phyloP scores from a whole-genome alignment of 2,329 filamentous ascomycete genomes.

The Didymosphaeria variabile region DNA sequence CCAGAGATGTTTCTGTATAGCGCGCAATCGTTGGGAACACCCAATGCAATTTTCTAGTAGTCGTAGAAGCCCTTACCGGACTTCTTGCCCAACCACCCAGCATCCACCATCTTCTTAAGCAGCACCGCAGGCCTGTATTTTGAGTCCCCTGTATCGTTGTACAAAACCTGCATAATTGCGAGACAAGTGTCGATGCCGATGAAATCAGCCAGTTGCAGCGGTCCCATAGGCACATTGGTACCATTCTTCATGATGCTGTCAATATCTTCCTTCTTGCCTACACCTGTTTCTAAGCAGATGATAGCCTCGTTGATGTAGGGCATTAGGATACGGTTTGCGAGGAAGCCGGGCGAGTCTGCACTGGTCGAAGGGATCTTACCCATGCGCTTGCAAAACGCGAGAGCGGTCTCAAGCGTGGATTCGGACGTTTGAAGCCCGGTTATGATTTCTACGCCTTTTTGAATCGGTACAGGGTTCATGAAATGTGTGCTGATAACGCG shows the following conservation, averaged over 20 bases:
- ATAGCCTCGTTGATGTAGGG: conserved; percentile 99
- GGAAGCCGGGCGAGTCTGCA: conserved; percentile 89
- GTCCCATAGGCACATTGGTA: conserved; percentile 98
- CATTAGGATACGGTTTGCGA: conserved; percentile 97
- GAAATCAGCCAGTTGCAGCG: conserved; percentile 91
- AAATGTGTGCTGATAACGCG: conserved; percentile 96
- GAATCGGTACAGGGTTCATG: conserved; percentile 98
- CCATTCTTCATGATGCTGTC: conserved; percentile 99
- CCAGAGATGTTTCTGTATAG: neutral
- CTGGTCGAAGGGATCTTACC: conserved; percentile 90
- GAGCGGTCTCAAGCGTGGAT: conserved; percentile 80
- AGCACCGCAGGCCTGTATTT: conserved; percentile 94
- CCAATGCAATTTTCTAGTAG: conserved; percentile 62
- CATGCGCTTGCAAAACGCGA: conserved; percentile 89
- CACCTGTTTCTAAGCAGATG: conserved; percentile 92
- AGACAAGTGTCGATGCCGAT: conserved; percentile 97
- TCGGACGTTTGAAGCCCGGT: conserved; percentile 89
- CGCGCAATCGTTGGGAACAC: neutral
- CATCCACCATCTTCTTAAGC: conserved; percentile 94
- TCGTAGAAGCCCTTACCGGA: conserved; percentile 95
- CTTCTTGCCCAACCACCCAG: conserved; percentile 98
- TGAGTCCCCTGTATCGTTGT: conserved; percentile 90
- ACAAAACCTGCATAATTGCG: conserved; percentile 94
- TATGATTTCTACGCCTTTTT: conserved; percentile 98
- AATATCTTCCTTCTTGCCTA: conserved; percentile 89